A percentile compares a stretch with the other conserved stretches of the same genome.
phyloP scores from a whole-genome alignment of 768 basidiomycete species.

The Gymnopilus dilepis region DNA sequence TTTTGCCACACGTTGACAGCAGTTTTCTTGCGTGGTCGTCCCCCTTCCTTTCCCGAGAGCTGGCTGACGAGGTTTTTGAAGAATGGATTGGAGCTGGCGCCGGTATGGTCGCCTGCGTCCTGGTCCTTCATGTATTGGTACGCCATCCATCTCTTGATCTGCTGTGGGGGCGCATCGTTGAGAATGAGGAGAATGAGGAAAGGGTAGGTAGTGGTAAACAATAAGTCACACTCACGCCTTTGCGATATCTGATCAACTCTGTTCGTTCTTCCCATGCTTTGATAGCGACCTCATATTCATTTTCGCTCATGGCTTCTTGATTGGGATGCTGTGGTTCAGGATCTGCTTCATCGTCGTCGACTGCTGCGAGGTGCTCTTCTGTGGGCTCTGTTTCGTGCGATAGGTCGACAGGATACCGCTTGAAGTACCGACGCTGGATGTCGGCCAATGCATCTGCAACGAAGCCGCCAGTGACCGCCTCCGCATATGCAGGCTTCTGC shows the following conservation, averaged over 20 bases:
- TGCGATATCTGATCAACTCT: conserved; percentile 3
- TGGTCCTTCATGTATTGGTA: conserved; percentile 23
- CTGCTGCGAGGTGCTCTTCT: too few species aligned
- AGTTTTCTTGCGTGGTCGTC: conserved; percentile 1
- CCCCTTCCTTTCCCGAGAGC: not conserved
- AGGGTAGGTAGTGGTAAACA: not conserved
- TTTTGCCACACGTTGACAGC: not conserved
- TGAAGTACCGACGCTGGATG: too few species aligned
- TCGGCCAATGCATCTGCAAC: too few species aligned
- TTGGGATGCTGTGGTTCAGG: too few species aligned
- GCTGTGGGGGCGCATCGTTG: conserved; percentile 4
- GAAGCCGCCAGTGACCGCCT: too few species aligned
- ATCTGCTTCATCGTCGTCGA: too few species aligned
- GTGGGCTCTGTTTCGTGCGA: too few species aligned
- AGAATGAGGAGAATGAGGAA: not conserved
- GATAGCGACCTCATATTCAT: not conserved
- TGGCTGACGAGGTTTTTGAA: conserved; percentile 9
- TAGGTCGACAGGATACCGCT: too few species aligned
- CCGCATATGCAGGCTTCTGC: too few species aligned
- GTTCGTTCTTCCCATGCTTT: not conserved
- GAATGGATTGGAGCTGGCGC: conserved; percentile 8
- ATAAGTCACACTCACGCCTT: not conserved
- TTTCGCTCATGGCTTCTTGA: too few species aligned
- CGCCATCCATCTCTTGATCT: conserved; percentile 21
- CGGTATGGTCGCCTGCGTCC: conserved; percentile 6